Evolutionary conservation across 768 basidiomycete genomes (phyloP).

Genomic region (Pulveroboletus sp.): DNA sequence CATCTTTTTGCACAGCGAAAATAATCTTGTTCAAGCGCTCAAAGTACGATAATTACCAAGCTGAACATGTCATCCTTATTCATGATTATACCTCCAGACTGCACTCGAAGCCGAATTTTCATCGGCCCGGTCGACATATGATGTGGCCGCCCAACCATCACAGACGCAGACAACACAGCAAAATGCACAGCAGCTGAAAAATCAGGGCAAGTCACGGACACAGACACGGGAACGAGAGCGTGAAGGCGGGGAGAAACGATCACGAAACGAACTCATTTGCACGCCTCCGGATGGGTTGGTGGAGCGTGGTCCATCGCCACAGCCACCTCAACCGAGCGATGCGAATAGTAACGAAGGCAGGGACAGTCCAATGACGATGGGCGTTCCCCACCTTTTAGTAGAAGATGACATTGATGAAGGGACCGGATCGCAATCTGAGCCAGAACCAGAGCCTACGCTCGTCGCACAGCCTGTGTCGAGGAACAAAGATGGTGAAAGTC

Average conservation of each 20-base stretch:
- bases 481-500: neutral
- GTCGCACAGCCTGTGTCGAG: conserved; percentile 7
- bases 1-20: conserved; percentile 86
- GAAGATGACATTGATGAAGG: neutral
- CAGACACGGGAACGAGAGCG: neutral
- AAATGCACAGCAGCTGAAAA: neutral
- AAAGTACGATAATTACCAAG: conserved; percentile 49
- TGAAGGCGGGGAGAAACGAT: conserved; percentile 2
- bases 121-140: conserved; percentile 70
- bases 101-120: conserved; percentile 69
- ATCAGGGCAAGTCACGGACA: neutral
- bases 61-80: neutral
- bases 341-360: neutral
- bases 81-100: conserved; percentile 36
- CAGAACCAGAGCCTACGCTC: conserved; percentile 18
- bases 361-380: conserved; percentile 7
- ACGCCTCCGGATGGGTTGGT: neutral
- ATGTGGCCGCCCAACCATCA: conserved; percentile 36
- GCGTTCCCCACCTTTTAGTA: conserved; percentile 9
- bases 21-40: conserved; percentile 70
- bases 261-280: neutral
- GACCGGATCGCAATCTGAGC: conserved; percentile 3
- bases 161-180: conserved; percentile 16
- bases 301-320: neutral
- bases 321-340: neutral